A percentile compares a stretch with the other conserved stretches of the same genome.
Evolutionary conservation across 495 filamentous ascomycete species (phyloP).

Genomic region (Neurospora pannonica): DNA sequence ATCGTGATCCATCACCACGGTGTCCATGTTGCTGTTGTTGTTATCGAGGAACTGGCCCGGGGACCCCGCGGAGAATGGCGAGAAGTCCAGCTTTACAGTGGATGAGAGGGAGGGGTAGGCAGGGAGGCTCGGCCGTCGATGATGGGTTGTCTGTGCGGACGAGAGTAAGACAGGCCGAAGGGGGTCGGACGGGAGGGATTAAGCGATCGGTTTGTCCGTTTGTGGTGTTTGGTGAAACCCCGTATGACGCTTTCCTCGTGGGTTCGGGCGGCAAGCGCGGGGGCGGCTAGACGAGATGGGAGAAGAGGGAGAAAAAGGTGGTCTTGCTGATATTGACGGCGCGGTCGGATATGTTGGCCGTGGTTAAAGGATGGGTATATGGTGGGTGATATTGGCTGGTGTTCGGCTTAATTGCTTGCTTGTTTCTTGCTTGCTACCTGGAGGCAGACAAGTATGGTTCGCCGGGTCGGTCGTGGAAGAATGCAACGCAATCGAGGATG

Average conservation of each 20-base stretch:
- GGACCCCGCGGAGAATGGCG: constrained; percentile 36
- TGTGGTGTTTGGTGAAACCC: not conserved
- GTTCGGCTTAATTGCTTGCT: not conserved
- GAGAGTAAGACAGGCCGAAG: not conserved
- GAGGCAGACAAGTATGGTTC: not conserved
- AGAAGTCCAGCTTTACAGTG: constrained; percentile 38
- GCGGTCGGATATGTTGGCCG: not conserved
- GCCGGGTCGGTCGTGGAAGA: not conserved
- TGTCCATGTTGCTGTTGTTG: constrained; percentile 39
- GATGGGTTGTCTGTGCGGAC: not conserved
- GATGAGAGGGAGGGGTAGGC: not conserved
- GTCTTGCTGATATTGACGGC: not conserved
- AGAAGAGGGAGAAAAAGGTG: not conserved
- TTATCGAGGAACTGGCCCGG: constrained; percentile 42
- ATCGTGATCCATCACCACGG: constrained; percentile 34
- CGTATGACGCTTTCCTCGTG: not conserved
- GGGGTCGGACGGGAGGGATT: not conserved
- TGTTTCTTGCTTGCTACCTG: not conserved
- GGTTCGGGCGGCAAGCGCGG: not conserved
- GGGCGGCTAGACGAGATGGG: not conserved
- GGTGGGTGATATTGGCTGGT: not conserved
- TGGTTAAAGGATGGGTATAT: not conserved
- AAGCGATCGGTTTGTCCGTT: not conserved
- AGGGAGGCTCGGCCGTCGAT: not conserved
- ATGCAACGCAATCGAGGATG: not conserved